Base-by-base conservation (phyloP, 805 yeast species). In the Kuraishia floccosa region DNA sequence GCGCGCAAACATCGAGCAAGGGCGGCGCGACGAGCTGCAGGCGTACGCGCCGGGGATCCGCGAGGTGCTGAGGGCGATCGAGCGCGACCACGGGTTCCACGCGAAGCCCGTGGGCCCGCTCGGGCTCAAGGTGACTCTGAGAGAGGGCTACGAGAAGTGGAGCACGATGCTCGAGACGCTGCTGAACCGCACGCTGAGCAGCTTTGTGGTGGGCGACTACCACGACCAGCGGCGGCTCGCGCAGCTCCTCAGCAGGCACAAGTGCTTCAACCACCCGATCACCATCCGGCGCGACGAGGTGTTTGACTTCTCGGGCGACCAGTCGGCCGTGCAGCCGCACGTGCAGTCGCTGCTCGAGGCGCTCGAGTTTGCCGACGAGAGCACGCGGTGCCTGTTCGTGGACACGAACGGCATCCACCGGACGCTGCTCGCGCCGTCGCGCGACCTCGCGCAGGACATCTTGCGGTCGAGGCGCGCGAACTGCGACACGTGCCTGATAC, bases 21-120 rank as follows among this genome's bases (percentile, higher is more conserved):
- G n/a, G 17, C 56, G 46, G 29, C 45, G 42, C 16, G 56, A 55
- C 37, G 50, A 63, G 49, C 54, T 58, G 27, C 59, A 63, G 9
- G 68, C 76, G 2, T 78, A 73, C 60, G 79, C 77, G 6, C 38
- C 37, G 2, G 53, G 56, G 5, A 64, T 74, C 46, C 52, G 51
- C 6, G 30, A 35, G 2, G 45, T 77, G 5, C 41, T 76, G 16
- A 39, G 45, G 3, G 68, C 57, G 4, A 65, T 77, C 5, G 39
- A 52, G 17, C 41, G 47, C 2, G 56, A 56, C 10, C 28, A 40
- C 0, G 42, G 51, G 11, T 76, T 69, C 62, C 63, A 61, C 12
- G 42, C 50, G 2, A 45, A 44, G 22, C 94, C 94, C 0, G 50
- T 78, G 12, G 97, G 97, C 0, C 98, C 98, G 0, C 39, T 89